Percentiles rank a stretch among this genome's conserved stretches.
Evolutionary conservation across 148 eudicot genomes (phyloP).

Genomic region (Silene latifolia): DNA sequence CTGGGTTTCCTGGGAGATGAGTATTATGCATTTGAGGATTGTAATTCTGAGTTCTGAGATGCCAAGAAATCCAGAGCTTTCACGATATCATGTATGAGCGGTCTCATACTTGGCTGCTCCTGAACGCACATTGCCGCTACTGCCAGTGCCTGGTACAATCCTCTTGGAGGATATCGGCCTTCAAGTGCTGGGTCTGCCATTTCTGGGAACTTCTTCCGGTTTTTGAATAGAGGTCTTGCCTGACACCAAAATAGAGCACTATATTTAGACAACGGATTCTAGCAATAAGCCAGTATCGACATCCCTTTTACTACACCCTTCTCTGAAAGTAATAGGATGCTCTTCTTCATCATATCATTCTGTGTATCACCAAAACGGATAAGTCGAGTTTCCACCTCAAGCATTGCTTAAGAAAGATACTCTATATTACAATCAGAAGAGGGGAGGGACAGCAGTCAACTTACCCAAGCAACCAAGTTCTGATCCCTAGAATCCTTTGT

Average conservation of each 20-base stretch:
- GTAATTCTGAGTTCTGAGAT: no score
- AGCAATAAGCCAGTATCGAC: background rate
- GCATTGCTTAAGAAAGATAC: background rate
- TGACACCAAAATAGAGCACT: conserved; percentile 23
- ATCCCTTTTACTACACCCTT: no score
- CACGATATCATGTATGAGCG: conserved; percentile 63
- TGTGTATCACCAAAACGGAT: no score
- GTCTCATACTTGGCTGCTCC: conserved; percentile 59
- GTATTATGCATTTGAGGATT: conserved; percentile 32
- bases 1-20: conserved; percentile 27
- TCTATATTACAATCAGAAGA: background rate
- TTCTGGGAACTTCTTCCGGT: conserved; percentile 46
- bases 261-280: background rate
- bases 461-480: conserved; percentile 80
- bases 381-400: background rate
- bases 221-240: conserved; percentile 74
- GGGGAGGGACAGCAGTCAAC: conserved; percentile 17
- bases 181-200: conserved; percentile 70
- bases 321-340: no score
- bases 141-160: conserved; percentile 72
- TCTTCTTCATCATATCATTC: no score
- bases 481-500: conserved; percentile 40
- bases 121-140: conserved; percentile 81
- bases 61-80: conserved; percentile 65
- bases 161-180: conserved; percentile 58